Percentiles rank a stretch among this genome's conserved stretches.
phyloP scores from a whole-genome alignment of 169 alveolate genomes.

The Plasmodium yoelii region DNA sequence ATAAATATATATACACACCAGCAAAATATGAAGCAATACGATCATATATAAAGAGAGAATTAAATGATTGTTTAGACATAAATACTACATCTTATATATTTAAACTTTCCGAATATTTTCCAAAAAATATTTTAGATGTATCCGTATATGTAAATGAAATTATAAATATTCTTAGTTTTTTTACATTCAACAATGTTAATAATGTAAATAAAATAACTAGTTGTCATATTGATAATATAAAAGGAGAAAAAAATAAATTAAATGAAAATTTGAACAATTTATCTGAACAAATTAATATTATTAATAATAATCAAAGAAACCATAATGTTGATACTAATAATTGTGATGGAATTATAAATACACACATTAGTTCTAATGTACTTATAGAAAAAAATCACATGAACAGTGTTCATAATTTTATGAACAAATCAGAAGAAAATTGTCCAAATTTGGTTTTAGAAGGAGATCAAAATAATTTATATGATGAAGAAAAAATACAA shows the following conservation, averaged over 20 bases:
- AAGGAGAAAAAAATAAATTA: neutral
- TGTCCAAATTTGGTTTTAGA: neutral
- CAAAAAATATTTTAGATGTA: slow-evolving; percentile 41
- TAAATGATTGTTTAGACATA: slow-evolving; percentile 55
- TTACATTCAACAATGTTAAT: slow-evolving; percentile 32
- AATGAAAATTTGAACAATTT: neutral
- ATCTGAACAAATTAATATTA: neutral
- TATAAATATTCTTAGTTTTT: slow-evolving; percentile 44
- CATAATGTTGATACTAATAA: neutral
- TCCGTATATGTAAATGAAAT: slow-evolving; percentile 67
- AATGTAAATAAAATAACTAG: slow-evolving; percentile 2
- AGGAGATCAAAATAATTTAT: neutral
- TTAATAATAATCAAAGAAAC: neutral
- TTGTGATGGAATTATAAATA: no score
- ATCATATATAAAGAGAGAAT: slow-evolving; percentile 65
- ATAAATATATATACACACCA: slow-evolving; percentile 54
- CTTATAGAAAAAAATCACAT: neutral
- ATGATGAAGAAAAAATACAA: slow-evolving; percentile 15
- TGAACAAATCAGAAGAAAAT: neutral
- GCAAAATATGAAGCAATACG: slow-evolving; percentile 51
- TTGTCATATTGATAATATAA: neutral
- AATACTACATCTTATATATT: slow-evolving; percentile 65
- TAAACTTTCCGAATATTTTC: slow-evolving; percentile 35
- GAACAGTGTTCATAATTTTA: neutral
- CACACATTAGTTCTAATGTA: no score